Evolutionary conservation across 2,329 filamentous ascomycete genomes (phyloP).

Genomic region (Mollisia scopiformis): DNA sequence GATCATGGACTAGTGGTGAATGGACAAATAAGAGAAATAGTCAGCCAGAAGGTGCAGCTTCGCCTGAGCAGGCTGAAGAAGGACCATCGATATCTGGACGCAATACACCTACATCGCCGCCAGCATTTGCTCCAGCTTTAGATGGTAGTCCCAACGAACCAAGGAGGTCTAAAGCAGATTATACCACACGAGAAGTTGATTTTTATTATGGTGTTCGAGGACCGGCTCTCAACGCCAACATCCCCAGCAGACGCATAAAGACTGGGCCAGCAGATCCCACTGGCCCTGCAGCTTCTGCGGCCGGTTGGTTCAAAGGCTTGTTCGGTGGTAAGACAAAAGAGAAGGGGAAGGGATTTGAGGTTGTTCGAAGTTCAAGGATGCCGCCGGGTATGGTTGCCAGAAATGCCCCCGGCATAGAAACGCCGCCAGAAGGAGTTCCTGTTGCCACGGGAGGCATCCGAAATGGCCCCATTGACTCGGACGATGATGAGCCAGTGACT

Average conservation of each 20-base stretch:
- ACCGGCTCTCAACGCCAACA: conserved; percentile 80
- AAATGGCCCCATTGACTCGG: conserved; percentile 66
- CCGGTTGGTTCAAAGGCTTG: conserved; percentile 83
- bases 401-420: conserved; percentile 64
- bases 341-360: conserved; percentile 95
- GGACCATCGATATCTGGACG: conserved; percentile 45
- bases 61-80: conserved; percentile 45
- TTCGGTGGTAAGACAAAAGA: conserved; percentile 89
- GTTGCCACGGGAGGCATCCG: conserved; percentile 48
- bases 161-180: conserved; percentile 65
- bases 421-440: conserved; percentile 67
- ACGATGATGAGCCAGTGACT: conserved; percentile 53
- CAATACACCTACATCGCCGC: conserved; percentile 51
- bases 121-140: conserved; percentile 32
- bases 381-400: conserved; percentile 69
- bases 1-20: conserved; percentile 49
- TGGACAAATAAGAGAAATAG: conserved; percentile 44
- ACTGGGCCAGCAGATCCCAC: conserved; percentile 96
- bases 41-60: conserved; percentile 30
- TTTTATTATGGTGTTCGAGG: conserved; percentile 96
- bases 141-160: conserved; percentile 31
- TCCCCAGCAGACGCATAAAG: conserved; percentile 80
- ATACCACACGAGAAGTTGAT: conserved; percentile 91
- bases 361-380: conserved; percentile 87
- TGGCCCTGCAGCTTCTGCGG: conserved; percentile 84